Percentiles rank a stretch among this genome's conserved stretches.
phyloP scores from a whole-genome alignment of 768 basidiomycete genomes.

The Tylopilus rubrobrunneus region DNA sequence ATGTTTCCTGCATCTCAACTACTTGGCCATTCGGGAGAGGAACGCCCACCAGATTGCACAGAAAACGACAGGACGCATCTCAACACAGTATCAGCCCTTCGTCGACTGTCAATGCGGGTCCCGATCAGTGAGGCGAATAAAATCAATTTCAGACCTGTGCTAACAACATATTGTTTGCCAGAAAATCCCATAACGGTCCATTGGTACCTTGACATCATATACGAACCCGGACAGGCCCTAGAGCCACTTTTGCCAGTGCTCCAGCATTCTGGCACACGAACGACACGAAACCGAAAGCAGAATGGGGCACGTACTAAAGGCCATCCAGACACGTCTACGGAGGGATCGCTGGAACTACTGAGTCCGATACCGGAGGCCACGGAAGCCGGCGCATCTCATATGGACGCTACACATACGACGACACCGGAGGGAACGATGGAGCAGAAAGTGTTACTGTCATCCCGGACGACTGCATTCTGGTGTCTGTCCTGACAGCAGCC shows the following conservation, averaged over 20 bases:
- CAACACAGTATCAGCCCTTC: too few relatives aligned
- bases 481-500: slow-evolving; percentile 78
- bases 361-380: too few relatives aligned
- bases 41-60: slow-evolving; percentile 7
- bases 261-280: slow-evolving; percentile 7
- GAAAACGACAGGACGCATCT: slow-evolving; percentile 7
- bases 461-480: slow-evolving; percentile 60
- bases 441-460: slow-evolving; percentile 2
- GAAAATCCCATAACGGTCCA: slow-evolving; percentile 45
- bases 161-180: slow-evolving; percentile 6
- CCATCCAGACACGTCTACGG: neutral
- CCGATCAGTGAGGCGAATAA: slow-evolving; percentile 16
- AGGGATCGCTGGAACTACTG: too few relatives aligned
- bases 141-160: neutral
- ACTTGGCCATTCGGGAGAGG: slow-evolving; percentile 10
- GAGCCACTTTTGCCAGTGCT: slow-evolving; percentile 40
- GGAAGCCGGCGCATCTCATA: slow-evolving; percentile 15
- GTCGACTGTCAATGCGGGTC: slow-evolving; percentile 10
- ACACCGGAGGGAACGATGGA: slow-evolving; percentile 22
- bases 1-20: slow-evolving; percentile 55
- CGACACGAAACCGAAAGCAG: slow-evolving; percentile 24
- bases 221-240: slow-evolving; percentile 65
- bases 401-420: slow-evolving; percentile 15
- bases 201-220: slow-evolving; percentile 97
- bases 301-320: slow-evolving; percentile 4